A percentile compares a stretch with the other conserved stretches of the same genome.
phyloP scores from a whole-genome alignment of 2,329 filamentous ascomycete genomes.

The Phaeosphaeriaceae sp. region DNA sequence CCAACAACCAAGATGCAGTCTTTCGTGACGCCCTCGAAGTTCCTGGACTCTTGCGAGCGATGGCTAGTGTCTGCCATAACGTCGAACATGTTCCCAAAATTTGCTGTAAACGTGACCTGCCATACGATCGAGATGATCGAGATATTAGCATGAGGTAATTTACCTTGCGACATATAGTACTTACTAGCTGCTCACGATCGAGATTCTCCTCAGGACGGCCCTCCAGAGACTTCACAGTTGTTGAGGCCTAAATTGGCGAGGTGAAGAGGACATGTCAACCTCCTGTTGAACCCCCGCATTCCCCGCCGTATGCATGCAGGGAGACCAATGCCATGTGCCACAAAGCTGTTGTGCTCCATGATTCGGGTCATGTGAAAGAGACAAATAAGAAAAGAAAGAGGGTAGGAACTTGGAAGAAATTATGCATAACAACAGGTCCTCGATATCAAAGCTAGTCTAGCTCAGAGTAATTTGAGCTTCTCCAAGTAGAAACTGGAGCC shows the following conservation, averaged over 20 bases:
- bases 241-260: background rate
- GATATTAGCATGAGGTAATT: background rate
- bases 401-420: too few relatives aligned
- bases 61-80: background rate
- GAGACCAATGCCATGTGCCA: background rate
- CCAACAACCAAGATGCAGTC: background rate
- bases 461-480: background rate
- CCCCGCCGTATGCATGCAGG: background rate
- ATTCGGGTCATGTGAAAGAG: too few relatives aligned
- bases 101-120: too few relatives aligned
- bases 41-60: background rate
- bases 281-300: background rate
- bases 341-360: background rate
- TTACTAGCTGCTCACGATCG: background rate
- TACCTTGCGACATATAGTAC: background rate
- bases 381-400: too few relatives aligned
- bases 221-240: background rate
- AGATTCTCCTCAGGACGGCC: background rate
- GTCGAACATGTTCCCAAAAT: too few relatives aligned
- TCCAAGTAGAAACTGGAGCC: background rate
- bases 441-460: background rate
- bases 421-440: background rate
- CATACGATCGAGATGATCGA: too few relatives aligned
- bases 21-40: background rate
- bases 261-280: background rate